Percentiles rank a stretch among this genome's conserved stretches.
Evolutionary conservation across 2,329 filamentous ascomycete genomes (phyloP).

Genomic region (Ascochyta koolunga): DNA sequence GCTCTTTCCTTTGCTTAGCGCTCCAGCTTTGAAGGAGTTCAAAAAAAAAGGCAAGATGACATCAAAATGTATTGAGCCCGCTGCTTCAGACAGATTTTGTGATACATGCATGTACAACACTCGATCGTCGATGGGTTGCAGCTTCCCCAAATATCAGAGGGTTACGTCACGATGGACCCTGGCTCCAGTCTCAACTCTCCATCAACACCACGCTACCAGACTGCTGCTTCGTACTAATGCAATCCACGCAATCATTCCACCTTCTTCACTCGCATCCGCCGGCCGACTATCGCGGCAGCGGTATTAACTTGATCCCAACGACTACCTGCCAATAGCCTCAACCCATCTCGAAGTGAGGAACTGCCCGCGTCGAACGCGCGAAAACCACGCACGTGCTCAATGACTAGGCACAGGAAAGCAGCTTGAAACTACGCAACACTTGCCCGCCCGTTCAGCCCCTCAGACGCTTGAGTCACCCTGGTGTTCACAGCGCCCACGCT

Average conservation of each 20-base stretch:
- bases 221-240: neutral
- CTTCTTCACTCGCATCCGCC: neutral
- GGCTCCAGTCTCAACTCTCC: neutral
- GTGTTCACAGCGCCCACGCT: conserved; percentile 32
- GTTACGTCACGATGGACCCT: conserved; percentile 6
- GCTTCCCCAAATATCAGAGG: conserved; percentile 4
- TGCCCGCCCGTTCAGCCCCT: conserved; percentile 25
- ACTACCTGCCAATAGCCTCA: conserved; percentile 4
- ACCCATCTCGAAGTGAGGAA: neutral
- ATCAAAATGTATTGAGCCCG: neutral
- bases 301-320: neutral
- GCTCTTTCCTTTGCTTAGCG: too few species aligned
- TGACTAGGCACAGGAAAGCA: conserved; percentile 10
- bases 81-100: neutral
- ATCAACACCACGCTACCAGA: conserved; percentile 15
- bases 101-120: neutral
- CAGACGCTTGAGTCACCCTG: conserved; percentile 18
- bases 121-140: neutral
- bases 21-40: neutral
- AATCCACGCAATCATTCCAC: conserved; percentile 2
- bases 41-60: neutral
- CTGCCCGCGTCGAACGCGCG: neutral
- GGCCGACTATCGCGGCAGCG: conserved; percentile 1
- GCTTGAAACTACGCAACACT: conserved; percentile 6
- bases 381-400: conserved; percentile 18